These are phyloP conservation scores for Rosa chinensis DNA, from an alignment of 306 rosid species.

Conservation along the genomic window DNA sequence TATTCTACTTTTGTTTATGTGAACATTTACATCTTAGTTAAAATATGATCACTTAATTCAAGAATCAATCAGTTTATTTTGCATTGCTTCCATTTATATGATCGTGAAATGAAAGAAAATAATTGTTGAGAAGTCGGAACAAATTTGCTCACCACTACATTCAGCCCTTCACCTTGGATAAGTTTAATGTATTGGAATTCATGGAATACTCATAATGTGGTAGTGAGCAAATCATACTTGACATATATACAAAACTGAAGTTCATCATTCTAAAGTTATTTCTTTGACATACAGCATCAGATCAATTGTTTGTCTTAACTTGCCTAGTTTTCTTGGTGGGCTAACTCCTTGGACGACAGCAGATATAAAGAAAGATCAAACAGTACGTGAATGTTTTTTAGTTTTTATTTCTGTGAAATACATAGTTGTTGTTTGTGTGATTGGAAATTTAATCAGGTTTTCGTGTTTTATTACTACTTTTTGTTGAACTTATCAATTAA, in stretches of 20 bases:
- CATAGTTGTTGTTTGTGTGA: not conserved
- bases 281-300: constrained; percentile 4
- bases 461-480: not conserved
- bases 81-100: not conserved
- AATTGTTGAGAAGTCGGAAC: not conserved
- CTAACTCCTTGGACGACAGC: not conserved
- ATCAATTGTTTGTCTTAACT: constrained; percentile 13
- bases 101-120: not conserved
- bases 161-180: not conserved
- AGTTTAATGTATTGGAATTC: not conserved
- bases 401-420: not conserved
- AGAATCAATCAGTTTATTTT: too few relatives aligned
- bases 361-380: not conserved
- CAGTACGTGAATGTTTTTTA: not conserved
- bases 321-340: not conserved
- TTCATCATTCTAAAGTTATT: not conserved
- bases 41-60: too few relatives aligned
- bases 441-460: not conserved
- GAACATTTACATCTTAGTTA: not conserved
- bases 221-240: not conserved
- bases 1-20: not conserved
- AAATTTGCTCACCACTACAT: not conserved
- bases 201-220: not conserved
- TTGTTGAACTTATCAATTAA: not conserved
- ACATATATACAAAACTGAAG: not conserved